Conservation (phyloP, 192 early-diverging fungal genomes). For the Pilobolus umbonatus region DNA sequence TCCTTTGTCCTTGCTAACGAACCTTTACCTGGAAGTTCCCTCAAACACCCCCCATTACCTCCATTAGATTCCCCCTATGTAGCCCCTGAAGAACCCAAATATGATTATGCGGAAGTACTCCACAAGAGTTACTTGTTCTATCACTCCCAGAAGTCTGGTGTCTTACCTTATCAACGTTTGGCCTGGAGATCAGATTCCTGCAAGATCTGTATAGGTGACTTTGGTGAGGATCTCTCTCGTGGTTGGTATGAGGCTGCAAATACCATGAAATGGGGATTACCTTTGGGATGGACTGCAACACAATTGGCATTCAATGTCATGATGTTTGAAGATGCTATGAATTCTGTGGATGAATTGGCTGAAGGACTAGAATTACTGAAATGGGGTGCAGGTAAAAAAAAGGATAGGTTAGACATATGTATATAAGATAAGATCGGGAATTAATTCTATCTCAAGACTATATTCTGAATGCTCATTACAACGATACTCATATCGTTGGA, state of each 20-base stretch:
- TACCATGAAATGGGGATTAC: conserved; percentile 57
- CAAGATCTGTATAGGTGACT: conserved; percentile 42
- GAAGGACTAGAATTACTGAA: conserved; percentile 33
- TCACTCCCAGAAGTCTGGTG: conserved; percentile 46
- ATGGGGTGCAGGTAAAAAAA: conserved; percentile 32
- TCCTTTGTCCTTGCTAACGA: neutral
- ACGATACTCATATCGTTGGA: conserved; percentile 44
- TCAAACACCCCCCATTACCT: conserved; percentile 27
- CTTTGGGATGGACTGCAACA: conserved; percentile 40
- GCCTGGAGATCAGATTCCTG: conserved; percentile 52
- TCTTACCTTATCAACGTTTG: conserved; percentile 44
- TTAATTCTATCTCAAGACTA: conserved; percentile 37
- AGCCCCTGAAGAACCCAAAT: conserved; percentile 39
- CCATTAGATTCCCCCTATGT: conserved; percentile 34
- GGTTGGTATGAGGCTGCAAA: conserved; percentile 58
- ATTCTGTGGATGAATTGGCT: conserved; percentile 34
- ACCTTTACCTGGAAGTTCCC: conserved; percentile 19
- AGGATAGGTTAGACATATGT: neutral
- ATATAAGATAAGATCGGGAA: neutral
- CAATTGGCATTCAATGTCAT: conserved; percentile 48
- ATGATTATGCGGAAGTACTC: conserved; percentile 46
- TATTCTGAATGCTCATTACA: conserved; percentile 52
- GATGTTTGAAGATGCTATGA: conserved; percentile 39
- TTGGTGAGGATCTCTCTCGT: conserved; percentile 47
- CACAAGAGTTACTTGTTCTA: conserved; percentile 53